phyloP scores from a whole-genome alignment of 768 basidiomycete genomes.

The Trichaptum fuscoviolaceum region DNA sequence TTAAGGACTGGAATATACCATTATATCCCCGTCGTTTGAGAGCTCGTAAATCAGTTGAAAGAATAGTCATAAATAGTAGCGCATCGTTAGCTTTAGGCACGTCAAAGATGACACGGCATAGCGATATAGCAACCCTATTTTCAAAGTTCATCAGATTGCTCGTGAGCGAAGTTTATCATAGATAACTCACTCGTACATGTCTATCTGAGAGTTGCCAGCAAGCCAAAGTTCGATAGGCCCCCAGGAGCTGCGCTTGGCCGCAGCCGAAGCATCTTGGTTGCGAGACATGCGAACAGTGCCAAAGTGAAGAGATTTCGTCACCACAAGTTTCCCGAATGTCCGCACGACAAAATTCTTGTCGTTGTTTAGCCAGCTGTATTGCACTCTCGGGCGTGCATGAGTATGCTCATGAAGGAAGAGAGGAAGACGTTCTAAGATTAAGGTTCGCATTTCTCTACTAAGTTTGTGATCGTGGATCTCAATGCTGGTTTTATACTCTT shows the following conservation, averaged over 20 bases:
- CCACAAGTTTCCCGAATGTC: slow-evolving; percentile 56
- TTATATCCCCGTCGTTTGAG: slow-evolving; percentile 83
- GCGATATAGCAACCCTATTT: slow-evolving; percentile 71
- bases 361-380: slow-evolving; percentile 61
- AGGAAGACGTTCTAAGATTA: slow-evolving; percentile 80
- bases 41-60: slow-evolving; percentile 83
- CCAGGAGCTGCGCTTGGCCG: slow-evolving; percentile 47
- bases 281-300: slow-evolving; percentile 44
- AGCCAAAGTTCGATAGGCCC: slow-evolving; percentile 75
- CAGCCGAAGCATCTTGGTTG: slow-evolving; percentile 69
- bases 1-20: slow-evolving; percentile 35
- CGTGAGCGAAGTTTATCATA: slow-evolving; percentile 3
- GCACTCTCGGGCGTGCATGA: slow-evolving; percentile 54
- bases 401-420: slow-evolving; percentile 90
- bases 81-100: slow-evolving; percentile 81
- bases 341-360: slow-evolving; percentile 66
- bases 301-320: slow-evolving; percentile 55
- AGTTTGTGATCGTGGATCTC: slow-evolving; percentile 46
- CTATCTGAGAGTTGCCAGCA: slow-evolving; percentile 66
- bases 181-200: slow-evolving; percentile 82
- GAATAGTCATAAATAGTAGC: slow-evolving; percentile 86
- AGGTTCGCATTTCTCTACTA: slow-evolving; percentile 46
- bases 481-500: slow-evolving; percentile 60
- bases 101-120: slow-evolving; percentile 77
- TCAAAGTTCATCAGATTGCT: slow-evolving; percentile 6